Conservation (phyloP, 495 filamentous ascomycete species). For the Aspergillus saccharolyticus region DNA sequence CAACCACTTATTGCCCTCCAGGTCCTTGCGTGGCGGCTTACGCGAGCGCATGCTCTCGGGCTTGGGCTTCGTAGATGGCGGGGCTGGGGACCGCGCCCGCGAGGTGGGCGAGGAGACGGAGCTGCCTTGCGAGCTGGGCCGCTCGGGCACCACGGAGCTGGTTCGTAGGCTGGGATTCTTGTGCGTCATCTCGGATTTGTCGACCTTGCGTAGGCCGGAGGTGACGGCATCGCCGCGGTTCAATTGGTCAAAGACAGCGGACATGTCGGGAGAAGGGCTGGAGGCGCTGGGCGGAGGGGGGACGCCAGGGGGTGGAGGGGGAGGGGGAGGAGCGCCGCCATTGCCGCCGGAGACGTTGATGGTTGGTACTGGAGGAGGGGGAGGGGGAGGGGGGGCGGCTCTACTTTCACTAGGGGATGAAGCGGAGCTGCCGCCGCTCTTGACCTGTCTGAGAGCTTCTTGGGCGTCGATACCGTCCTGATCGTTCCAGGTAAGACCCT, state of each 20-base stretch:
- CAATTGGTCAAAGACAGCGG: constrained; percentile 82
- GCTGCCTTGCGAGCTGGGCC: constrained; percentile 49
- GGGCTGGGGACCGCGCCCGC: constrained; percentile 74
- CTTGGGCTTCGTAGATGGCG: constrained; percentile 79
- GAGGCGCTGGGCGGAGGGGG: constrained; percentile 31
- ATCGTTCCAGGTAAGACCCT: constrained; percentile 83
- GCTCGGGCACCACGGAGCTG: constrained; percentile 56
- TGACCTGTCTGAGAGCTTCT: constrained; percentile 62
- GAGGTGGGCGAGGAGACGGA: constrained; percentile 6
- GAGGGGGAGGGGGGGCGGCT: constrained; percentile 49
- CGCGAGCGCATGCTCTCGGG: constrained; percentile 90
- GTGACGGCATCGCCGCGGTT: constrained; percentile 87
- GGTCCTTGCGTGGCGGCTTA: constrained; percentile 85
- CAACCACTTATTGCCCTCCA: constrained; percentile 94
- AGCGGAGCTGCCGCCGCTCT: constrained; percentile 40
- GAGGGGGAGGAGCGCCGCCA: constrained; percentile 70
- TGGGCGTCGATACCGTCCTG: constrained; percentile 66
- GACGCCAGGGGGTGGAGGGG: constrained; percentile 56
- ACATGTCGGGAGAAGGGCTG: constrained; percentile 50
- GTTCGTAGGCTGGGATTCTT: constrained; percentile 92
- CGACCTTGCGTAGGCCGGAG: constrained; percentile 82
- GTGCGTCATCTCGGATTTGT: constrained; percentile 93
- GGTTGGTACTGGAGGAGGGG: constrained; percentile 54
- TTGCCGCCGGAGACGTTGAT: constrained; percentile 50
- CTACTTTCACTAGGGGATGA: constrained; percentile 27